These are phyloP conservation scores for Trichoderma erinaceum DNA, from an alignment of 495 filamentous ascomycete genomes.

Conservation along the genomic window DNA sequence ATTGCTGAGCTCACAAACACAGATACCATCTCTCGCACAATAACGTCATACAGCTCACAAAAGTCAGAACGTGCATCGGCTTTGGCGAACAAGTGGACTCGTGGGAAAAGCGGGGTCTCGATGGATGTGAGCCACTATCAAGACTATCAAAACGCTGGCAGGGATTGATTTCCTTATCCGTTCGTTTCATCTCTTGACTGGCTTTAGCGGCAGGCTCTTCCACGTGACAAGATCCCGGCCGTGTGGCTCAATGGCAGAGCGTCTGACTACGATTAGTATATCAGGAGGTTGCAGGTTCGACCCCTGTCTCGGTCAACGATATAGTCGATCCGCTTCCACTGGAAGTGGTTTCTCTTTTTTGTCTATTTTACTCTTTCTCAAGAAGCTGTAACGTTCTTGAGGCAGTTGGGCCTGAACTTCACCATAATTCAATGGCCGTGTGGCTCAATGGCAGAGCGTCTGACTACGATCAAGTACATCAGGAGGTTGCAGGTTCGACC, in stretches of 20 bases:
- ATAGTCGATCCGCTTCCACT: not conserved
- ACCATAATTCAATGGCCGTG: conserved; percentile 10
- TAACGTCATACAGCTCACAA: not conserved
- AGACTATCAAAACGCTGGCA: not conserved
- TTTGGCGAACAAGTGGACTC: conserved; percentile 13
- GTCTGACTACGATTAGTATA: conserved; percentile 11
- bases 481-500: conserved; percentile 14
- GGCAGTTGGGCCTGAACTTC: not conserved
- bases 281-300: conserved; percentile 14
- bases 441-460: conserved; percentile 14
- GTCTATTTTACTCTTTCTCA: not conserved
- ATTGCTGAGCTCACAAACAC: not conserved
- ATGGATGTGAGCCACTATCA: not conserved
- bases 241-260: conserved; percentile 14
- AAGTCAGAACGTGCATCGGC: conserved; percentile 10
- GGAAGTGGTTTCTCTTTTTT: not conserved
- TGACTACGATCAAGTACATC: conserved; percentile 14
- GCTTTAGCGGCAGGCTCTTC: not conserved
- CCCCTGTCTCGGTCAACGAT: conserved; percentile 13
- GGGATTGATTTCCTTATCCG: not conserved
- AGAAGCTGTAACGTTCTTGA: not conserved
- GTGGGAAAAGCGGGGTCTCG: not conserved
- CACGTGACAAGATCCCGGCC: conserved; percentile 14
- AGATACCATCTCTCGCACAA: not conserved
- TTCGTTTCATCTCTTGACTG: not conserved